These are phyloP conservation scores for Salinomyces thailandicus DNA, from an alignment of 2,329 filamentous ascomycete species.

Conservation along the genomic window DNA sequence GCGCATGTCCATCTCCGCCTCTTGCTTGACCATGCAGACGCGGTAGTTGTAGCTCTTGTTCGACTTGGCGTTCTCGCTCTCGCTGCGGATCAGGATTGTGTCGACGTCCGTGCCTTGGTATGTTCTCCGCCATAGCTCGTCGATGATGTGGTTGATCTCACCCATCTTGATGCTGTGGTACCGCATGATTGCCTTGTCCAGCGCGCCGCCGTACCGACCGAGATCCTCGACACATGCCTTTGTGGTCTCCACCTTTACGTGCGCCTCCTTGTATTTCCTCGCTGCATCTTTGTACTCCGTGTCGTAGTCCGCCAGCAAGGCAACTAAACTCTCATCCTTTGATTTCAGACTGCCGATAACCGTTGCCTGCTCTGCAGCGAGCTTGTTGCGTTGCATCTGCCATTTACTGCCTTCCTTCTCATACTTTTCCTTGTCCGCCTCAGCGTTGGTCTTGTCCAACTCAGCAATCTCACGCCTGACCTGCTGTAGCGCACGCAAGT, in stretches of 20 bases:
- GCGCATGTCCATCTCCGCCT: conserved; percentile 98
- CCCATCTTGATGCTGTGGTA: conserved; percentile 97
- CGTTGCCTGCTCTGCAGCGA: conserved; percentile 61
- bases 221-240: conserved; percentile 89
- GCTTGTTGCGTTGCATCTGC: conserved; percentile 56
- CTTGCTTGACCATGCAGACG: conserved; percentile 92
- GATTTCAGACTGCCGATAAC: conserved; percentile 70
- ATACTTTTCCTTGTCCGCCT: conserved; percentile 69
- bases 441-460: conserved; percentile 68
- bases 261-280: conserved; percentile 69
- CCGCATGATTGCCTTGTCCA: conserved; percentile 95
- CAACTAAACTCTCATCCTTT: conserved; percentile 69
- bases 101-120: conserved; percentile 97
- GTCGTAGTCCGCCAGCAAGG: conserved; percentile 69
- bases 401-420: conserved; percentile 56
- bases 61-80: conserved; percentile 59
- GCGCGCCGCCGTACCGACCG: conserved; percentile 65
- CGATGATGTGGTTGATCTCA: conserved; percentile 89
- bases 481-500: conserved; percentile 55
- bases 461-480: conserved; percentile 61
- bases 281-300: conserved; percentile 78
- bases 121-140: conserved; percentile 92
- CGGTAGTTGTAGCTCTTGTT: conserved; percentile 93
- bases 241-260: conserved; percentile 83
- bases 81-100: conserved; percentile 87